Percentiles rank a stretch among this genome's conserved stretches.
phyloP scores from a whole-genome alignment of 2,329 filamentous ascomycete genomes.

The Colletotrichum camelliae region DNA sequence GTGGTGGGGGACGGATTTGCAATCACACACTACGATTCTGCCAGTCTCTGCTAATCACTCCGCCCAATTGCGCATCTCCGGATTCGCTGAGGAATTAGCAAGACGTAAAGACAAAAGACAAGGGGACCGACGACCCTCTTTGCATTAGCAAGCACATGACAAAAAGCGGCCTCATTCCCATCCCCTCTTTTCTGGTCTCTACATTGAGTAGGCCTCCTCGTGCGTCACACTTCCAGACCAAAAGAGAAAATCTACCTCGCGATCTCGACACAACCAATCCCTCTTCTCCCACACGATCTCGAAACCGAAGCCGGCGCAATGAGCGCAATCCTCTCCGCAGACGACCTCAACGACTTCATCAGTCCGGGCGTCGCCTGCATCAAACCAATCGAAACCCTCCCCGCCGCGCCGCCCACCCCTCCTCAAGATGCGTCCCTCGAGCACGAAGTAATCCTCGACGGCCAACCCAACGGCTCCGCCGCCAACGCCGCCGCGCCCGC shows the following conservation, averaged over 20 bases:
- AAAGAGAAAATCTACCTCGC: not conserved
- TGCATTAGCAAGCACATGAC: not conserved
- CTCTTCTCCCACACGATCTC: not conserved
- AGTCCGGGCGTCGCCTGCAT: constrained; percentile 97
- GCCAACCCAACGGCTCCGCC: constrained; percentile 60
- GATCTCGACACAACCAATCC: not conserved
- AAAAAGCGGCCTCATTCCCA: not conserved
- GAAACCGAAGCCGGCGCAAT: constrained; percentile 55
- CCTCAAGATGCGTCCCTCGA: constrained; percentile 41
- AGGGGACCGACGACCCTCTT: not conserved
- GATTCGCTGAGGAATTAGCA: not conserved
- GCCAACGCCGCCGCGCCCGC: constrained; percentile 70
- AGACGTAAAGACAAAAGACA: not conserved
- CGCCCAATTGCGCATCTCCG: constrained; percentile 20
- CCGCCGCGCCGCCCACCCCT: constrained; percentile 58
- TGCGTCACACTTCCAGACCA: not conserved
- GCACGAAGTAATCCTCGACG: constrained; percentile 94
- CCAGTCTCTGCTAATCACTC: not conserved
- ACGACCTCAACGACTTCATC: constrained; percentile 99
- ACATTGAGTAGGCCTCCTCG: not conserved
- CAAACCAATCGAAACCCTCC: constrained; percentile 93
- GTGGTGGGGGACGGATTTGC: constrained; percentile 23
- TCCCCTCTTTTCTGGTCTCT: not conserved
- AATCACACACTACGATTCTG: constrained; percentile 15
- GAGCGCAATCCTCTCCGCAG: constrained; percentile 96